These are phyloP conservation scores for Penicillium fimorum DNA, from an alignment of 495 filamentous ascomycete species.

Conservation along the genomic window DNA sequence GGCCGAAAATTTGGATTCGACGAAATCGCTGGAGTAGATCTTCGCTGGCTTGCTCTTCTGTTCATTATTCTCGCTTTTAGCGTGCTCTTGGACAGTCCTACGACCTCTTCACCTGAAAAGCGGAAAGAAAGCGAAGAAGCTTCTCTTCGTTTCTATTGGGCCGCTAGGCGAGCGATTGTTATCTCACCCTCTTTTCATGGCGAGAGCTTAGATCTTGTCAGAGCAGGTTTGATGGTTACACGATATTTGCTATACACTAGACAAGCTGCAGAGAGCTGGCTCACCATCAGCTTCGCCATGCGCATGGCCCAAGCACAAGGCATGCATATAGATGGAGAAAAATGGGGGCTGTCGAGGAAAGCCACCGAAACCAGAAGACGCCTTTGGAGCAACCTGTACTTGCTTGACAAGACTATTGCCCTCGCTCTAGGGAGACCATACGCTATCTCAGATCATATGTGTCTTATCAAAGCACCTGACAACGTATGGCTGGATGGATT, in stretches of 20 bases:
- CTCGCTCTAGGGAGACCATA: slow-evolving; percentile 21
- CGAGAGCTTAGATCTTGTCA: slow-evolving; percentile 19
- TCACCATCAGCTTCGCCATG: slow-evolving; percentile 21
- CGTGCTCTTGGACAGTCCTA: slow-evolving; percentile 13
- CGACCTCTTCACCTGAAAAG: slow-evolving; percentile 14
- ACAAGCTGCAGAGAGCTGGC: slow-evolving; percentile 18
- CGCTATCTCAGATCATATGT: slow-evolving; percentile 21
- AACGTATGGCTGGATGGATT: slow-evolving; percentile 18
- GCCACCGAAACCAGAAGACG: slow-evolving; percentile 15
- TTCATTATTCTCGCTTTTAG: slow-evolving; percentile 20
- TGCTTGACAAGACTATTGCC: slow-evolving; percentile 20
- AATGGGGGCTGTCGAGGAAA: slow-evolving; percentile 17
- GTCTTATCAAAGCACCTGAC: slow-evolving; percentile 16
- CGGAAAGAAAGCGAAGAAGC: slow-evolving; percentile 20
- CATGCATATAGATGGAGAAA: slow-evolving; percentile 22
- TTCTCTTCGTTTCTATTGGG: slow-evolving; percentile 20
- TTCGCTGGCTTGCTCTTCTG: slow-evolving; percentile 18
- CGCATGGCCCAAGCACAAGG: slow-evolving; percentile 21
- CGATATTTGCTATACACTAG: slow-evolving; percentile 18
- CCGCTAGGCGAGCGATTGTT: slow-evolving; percentile 18
- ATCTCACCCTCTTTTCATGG: slow-evolving; percentile 21
- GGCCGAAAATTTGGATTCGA: slow-evolving; percentile 20
- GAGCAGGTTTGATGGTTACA: slow-evolving; percentile 20
- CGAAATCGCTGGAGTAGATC: slow-evolving; percentile 18
- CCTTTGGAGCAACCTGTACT: slow-evolving; percentile 17